Evolutionary conservation across 2,329 filamentous ascomycete species (phyloP), one percentile per base, ranked within the genome.

Genomic region (Pyricularia sp.): DNA sequence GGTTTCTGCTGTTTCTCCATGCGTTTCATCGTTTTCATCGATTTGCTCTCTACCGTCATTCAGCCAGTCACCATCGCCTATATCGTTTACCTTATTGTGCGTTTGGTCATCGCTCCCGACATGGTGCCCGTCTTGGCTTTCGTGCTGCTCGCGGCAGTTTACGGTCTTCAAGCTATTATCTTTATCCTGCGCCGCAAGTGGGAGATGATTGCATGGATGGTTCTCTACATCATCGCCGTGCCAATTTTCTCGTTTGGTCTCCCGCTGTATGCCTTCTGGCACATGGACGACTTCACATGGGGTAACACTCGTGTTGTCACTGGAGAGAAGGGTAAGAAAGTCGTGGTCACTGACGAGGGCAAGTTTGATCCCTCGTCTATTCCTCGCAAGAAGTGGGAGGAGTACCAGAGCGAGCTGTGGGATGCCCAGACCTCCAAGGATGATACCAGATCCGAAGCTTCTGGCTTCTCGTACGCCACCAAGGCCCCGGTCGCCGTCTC

Each of bases 1-100:
- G 94, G 94, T 78, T 99, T 99, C 88, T 99, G 94, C 83, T 99
- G 94, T 79, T 99, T 99, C 82, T 96, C 90, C 77, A 99, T 99
- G 94, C 89, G 94, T 72, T 99, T 99, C 77, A 85, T 99, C 66
- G 93, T 99, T 70, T 96, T 99, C 73, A 76, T 99, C 70, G 94
- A 99, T 77, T 80, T 99, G 70, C 81, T 99, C 68, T 94, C 90
- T 65, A 99, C 94, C 1, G 78, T 97, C 65, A 88, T 97, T 62
- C 92, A 96, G 74, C 94, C 94, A 2, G 91, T 97, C 66, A 94
- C 90, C 1, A 82, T 97, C 24, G 90, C 86, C 10, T 99, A 97
- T 73, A 89, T 99, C 69, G 83, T 84, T 65, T 99, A 97, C 75
- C 83, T 99, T 66, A 88, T 99, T 73, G 89, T 92, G 62, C 82